Percentiles rank a stretch among this genome's conserved stretches.
These are phyloP conservation scores for Kuraishia cidri DNA, from an alignment of 805 yeast species.

Conservation along the genomic window DNA sequence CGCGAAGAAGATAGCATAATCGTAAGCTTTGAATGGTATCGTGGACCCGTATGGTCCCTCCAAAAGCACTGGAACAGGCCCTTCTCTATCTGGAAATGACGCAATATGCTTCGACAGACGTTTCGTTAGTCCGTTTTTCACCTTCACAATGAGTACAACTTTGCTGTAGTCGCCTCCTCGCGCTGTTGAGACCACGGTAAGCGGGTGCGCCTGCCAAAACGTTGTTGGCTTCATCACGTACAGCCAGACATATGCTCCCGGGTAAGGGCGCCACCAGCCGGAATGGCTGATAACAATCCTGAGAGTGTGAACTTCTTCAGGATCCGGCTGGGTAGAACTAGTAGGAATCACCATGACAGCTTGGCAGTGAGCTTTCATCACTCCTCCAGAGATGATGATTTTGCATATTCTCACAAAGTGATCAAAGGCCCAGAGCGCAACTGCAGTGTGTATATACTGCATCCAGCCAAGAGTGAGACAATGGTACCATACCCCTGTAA, in stretches of 20 bases:
- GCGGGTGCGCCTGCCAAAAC: not conserved
- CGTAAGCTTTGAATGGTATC: constrained; percentile 37
- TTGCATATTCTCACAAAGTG: constrained; percentile 48
- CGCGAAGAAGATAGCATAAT: constrained; percentile 40
- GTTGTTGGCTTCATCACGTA: not conserved
- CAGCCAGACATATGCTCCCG: not conserved
- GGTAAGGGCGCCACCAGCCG: not conserved
- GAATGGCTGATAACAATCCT: not conserved
- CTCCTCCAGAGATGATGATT: constrained; percentile 49
- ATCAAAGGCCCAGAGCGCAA: constrained; percentile 67
- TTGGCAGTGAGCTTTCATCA: constrained; percentile 38
- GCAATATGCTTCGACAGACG: not conserved
- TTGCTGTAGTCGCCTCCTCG: not conserved
- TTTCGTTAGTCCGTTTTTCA: not conserved
- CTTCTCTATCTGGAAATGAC: constrained; percentile 16
- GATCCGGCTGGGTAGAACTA: too few relatives aligned
- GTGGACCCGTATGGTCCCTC: constrained; percentile 57
- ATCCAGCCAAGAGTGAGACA: constrained; percentile 39
- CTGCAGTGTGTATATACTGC: constrained; percentile 40
- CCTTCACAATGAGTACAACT: not conserved
- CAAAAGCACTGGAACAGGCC: constrained; percentile 31
- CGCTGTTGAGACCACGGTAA: not conserved
- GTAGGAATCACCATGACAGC: constrained; percentile 1
- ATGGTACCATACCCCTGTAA: constrained; percentile 36
- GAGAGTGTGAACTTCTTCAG: not conserved